Base-by-base conservation (phyloP, 2,329 filamentous ascomycete species). In the Epichloe brachyelytri region DNA sequence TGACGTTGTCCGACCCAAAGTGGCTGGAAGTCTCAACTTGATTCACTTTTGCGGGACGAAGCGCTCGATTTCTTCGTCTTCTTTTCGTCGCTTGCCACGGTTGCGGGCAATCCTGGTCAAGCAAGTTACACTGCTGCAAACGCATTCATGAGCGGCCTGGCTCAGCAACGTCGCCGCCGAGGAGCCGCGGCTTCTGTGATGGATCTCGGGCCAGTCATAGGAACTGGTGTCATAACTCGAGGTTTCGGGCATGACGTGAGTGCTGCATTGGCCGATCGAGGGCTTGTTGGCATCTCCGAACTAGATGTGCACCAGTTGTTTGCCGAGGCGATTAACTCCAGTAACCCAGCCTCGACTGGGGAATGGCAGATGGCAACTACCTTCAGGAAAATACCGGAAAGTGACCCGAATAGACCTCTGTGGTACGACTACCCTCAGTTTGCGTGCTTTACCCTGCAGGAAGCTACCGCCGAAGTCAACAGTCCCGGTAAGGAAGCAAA, bases 91-190 rank as follows among this genome's bases (percentile, higher is more conserved):
- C 26, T 64, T 1, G 51, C 58, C 0, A 44, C 44, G 2, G 54
- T 65, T 3, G 50, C 59, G 5, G 68, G 68, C 3, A 65, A 64
- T 45, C 22, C 43, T 7, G 63, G 61, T 5, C 74, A 78, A 55
- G 55, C 64, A 3, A 72, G 69, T 54, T 78, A 78, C 52, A 58
- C 62, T 0, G 69, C 71, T 0, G 72, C 68, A 3, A 75, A 75
- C 54, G 54, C 55, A 3, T 78, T 65, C 60, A 68, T 76, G 64
- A 56, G 55, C 7, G 56, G 56, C 1, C 56, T 78, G 0, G 68
- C 65, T 0, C 45, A 54, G 0, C 60, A 70, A 15, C 59, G 74
- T 4, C 53, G 67, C 0, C 55, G 54, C 1, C 63, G 67, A 3
- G 71, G 71, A 0, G 53, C 71, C 0, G 61, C 65, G 4, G 72